Base-by-base conservation (phyloP, 2,329 filamentous ascomycete genomes). In the Canariomyces notabilis region DNA sequence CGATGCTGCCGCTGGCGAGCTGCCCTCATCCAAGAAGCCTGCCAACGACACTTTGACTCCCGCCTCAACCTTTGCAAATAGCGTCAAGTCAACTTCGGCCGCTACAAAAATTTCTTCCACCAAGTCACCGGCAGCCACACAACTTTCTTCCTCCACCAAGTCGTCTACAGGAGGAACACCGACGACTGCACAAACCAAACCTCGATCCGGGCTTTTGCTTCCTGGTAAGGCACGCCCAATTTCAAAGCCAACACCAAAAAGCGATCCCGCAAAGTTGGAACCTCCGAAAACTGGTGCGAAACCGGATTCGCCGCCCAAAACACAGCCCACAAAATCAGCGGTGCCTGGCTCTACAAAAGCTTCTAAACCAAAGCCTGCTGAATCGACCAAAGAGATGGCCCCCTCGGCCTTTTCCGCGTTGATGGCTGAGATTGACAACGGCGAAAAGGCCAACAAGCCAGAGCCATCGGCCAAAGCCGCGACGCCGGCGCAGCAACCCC, bases 351-450 rank as follows among this genome's bases (percentile, higher is more conserved):
- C 40, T 15, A 23, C 60, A 11, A 68, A 64, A 50, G 18, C 47
- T 1, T 33, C 53, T 20, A 64, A 64, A 48, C 50, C 59, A n/a
- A 60, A 59, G 35, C 53, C 54, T 46, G 54, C 59, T 12, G 65
- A 58, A 7, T 19, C 61, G 1, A 57, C 67, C 18, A 58, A 59
- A 23, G 22, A 45, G 19, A 33, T 37, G 2, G 12, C 40, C 3
- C 63, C 68, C 2, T 77, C 75, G 1, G 73, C 70, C 29, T 76
- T 82, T 46, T 73, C 76, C 11, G 75, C 75, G 5, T 62, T 82
- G 14, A 67, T 82, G 16, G 74, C 75, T 2, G 67, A 72, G 35
- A 72, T 71, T 12, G 64, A 69, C 4, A 75, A 77, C 46, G 66
- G 74, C 0, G 78, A 80, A 54, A 79, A 80, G 47, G 57, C 59